Base-by-base conservation (phyloP, 2,329 filamentous ascomycete species). In the Tolypocladium sp. region DNA sequence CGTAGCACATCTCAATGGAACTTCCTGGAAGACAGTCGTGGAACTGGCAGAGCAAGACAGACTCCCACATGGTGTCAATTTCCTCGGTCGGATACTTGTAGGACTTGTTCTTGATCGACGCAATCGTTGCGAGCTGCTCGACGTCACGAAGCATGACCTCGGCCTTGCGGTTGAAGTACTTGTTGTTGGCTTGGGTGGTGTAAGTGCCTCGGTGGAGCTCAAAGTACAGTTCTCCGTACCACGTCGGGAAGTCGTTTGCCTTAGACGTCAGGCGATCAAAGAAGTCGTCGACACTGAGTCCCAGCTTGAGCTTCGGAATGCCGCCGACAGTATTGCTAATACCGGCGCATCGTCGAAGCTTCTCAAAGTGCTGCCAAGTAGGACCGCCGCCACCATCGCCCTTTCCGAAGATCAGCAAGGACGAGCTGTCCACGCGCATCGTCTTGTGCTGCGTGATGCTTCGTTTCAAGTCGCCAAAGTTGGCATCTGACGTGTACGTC, bases 211-310 rank as follows among this genome's bases (percentile, higher is more conserved):
- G 89, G 72, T 99, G 94, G 55, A 99, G 83, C 74, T 99, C 94
- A 72, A 99, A 96, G 76, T 99, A 99, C 10, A 99, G 82, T 76
- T 99, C 94, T 49, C 94, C 94, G 71, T 96, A 96, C 94, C 94
- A 99, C 1, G 94, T 97, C 30, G 92, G 90, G 58, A 97, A 88
- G 22, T 91, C 82, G 3, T 85, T 73, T 35, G 85, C 85, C 76
- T 92, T 96, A 74, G 88, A 84, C 72, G 96, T 88, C 4, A 99
- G 79, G 57, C 83, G 82, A 65, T 89, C 89, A 69, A 97, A 97
- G 79, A 97, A 97, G 67, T 96, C 91, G 61, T 99, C 93, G 20
- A 97, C 94, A 1, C 90, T 92, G 58, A 86, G 83, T 44, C 92
- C 93, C 80, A 97, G 86, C 69, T 94, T 91, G 59, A 97, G 84